Conservation (phyloP, 2,329 filamentous ascomycete genomes). For the Gnomoniopsis sp. region DNA sequence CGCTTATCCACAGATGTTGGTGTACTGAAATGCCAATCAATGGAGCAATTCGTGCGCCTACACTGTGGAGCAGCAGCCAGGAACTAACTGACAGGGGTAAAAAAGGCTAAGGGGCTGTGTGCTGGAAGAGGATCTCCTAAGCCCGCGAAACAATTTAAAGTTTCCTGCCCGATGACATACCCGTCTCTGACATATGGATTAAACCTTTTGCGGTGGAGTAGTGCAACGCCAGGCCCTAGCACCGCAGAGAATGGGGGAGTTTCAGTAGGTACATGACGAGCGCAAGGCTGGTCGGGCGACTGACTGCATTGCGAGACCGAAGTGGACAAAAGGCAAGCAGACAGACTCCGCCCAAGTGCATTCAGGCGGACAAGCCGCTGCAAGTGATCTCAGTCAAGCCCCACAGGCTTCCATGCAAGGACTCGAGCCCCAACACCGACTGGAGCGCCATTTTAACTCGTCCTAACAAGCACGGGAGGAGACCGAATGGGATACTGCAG, state of each 20-base stretch:
- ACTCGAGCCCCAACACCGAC: neutral
- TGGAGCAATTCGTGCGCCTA: slow-evolving; percentile 5
- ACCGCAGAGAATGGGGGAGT: neutral
- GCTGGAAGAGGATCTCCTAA: slow-evolving; percentile 5
- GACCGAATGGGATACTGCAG: neutral
- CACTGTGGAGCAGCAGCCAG: slow-evolving; percentile 3
- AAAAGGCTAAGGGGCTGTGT: slow-evolving; percentile 2
- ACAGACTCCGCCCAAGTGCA: neutral
- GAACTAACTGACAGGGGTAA: neutral
- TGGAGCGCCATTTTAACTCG: neutral
- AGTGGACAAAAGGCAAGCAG: slow-evolving; percentile 17
- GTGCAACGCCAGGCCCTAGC: neutral
- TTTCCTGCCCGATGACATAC: neutral
- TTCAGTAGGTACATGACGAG: neutral
- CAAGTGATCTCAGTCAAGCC: neutral
- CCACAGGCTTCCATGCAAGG: neutral
- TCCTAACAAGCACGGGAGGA: neutral
- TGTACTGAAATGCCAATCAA: slow-evolving; percentile 17
- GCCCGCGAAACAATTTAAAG: neutral
- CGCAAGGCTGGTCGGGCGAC: neutral
- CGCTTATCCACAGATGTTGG: slow-evolving; percentile 19
- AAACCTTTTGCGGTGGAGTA: neutral
- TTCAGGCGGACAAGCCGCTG: neutral
- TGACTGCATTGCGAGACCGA: neutral
- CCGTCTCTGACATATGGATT: neutral